These are phyloP conservation scores for Suillus fuscotomentosus DNA, from an alignment of 768 basidiomycete species.

Conservation along the genomic window DNA sequence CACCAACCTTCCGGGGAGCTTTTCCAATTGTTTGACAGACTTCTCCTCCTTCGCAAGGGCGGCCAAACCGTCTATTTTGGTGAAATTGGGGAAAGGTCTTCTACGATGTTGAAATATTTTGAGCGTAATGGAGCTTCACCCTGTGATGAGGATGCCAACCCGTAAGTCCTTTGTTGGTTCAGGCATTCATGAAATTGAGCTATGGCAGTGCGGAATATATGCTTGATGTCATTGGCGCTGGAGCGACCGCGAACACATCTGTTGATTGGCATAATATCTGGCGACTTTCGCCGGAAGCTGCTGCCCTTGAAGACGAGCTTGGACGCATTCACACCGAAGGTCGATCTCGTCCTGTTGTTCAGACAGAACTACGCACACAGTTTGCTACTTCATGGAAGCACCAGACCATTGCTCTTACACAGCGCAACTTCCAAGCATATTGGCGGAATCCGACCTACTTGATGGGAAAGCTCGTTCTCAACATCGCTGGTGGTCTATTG, in stretches of 20 bases:
- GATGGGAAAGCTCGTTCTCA: slow-evolving; percentile 56
- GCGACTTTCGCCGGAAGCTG: slow-evolving; percentile 47
- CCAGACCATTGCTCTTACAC: slow-evolving; percentile 44
- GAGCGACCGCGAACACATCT: slow-evolving; percentile 54
- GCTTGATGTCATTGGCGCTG: slow-evolving; percentile 75
- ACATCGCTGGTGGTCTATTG: slow-evolving; percentile 53
- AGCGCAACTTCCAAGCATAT: slow-evolving; percentile 44
- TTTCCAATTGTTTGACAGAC: slow-evolving; percentile 77
- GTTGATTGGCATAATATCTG: slow-evolving; percentile 66
- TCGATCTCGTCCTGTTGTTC: slow-evolving; percentile 35
- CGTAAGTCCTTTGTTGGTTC: slow-evolving; percentile 44
- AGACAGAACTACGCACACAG: slow-evolving; percentile 37
- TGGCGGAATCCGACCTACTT: slow-evolving; percentile 63
- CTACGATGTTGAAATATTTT: slow-evolving; percentile 73
- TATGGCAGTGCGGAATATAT: slow-evolving; percentile 54
- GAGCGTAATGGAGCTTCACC: slow-evolving; percentile 60
- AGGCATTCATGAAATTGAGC: slow-evolving; percentile 52
- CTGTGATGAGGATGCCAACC: slow-evolving; percentile 72
- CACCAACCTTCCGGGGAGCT: slow-evolving; percentile 77
- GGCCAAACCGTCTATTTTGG: slow-evolving; percentile 70
- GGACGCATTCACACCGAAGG: slow-evolving; percentile 50
- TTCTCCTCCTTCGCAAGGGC: slow-evolving; percentile 75
- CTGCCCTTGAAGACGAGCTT: slow-evolving; percentile 37
- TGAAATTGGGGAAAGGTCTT: slow-evolving; percentile 63
- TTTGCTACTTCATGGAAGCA: slow-evolving; percentile 55